Evolutionary conservation across 2,329 filamentous ascomycete genomes (phyloP), one percentile per base, ranked within the genome.

Genomic region (Apiospora kogelbergensis): DNA sequence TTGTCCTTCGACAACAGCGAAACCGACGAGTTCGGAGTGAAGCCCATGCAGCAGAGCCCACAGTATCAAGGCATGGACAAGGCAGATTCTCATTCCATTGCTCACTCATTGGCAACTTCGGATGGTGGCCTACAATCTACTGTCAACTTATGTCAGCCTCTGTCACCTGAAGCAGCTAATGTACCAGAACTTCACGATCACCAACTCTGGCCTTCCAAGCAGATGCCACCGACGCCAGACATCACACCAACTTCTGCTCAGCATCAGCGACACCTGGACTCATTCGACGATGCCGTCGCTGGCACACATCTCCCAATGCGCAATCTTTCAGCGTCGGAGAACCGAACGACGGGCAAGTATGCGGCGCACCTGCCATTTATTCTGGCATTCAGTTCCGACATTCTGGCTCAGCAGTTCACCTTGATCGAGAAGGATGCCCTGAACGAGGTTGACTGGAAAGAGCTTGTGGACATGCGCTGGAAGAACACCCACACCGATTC

Each of bases 401-500:
- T 91, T 3, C 84, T 96, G 33, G 93, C 93, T 2, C 91, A 95
- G 78, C 93, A 96, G 74, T 93, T 96, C 73, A 95, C 93, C 0
- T 85, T 96, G 42, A 93, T 96, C 63, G 93, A 96, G 76, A 95
- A 95, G 78, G 93, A 95, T 76, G 93, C 93, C 0, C 83, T 96
- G 26, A 93, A 94, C 73, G 93, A 95, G 78, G 92, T 96, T 71
- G 93, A 95, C 80, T 96, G 93, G 93, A 94, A 92, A 77, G 93
- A 96, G 73, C 84, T 96, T 15, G 93, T 95, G 68, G 92, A 94
- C 68, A 91, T 96, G 85, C 89, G 89, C 66, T 95, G 93, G 92
- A 93, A 93, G 77, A 89, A 94, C 73, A 83, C 86, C 22, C 87
- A 87, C 64, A 89, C 86, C 65, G 84, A 90, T 70, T 88, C 89